Evolutionary conservation across 352 stramenopile species (phyloP), one percentile per base, ranked within the genome.

Genomic region (Phytophthora pluvialis): DNA sequence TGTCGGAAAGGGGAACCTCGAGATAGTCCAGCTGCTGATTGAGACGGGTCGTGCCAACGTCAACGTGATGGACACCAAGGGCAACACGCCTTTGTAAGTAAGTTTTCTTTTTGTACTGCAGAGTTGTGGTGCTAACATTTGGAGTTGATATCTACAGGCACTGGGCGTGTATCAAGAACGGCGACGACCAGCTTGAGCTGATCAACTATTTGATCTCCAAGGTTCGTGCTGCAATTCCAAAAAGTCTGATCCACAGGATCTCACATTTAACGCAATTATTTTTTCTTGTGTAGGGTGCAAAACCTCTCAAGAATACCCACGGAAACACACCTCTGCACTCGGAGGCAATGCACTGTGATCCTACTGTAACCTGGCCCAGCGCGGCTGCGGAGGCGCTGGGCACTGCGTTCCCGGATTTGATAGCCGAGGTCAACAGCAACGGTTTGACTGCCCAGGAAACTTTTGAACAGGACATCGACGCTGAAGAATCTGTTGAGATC

Each of bases 321-420:
- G 83, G 81, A 33, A 89, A 88, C 62, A 86, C 79, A 1, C 81
- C 86, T 15, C 49, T 94, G 57, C 86, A 92, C 54, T 81, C 83
- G 5, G 83, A 94, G 57, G 83, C 83, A n/a, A 86, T 90, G 73
- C 86, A 91, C 45, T 90, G 83, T 53, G 81, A 92, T 13, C 53
- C 76, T 3, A 78, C 62, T 38, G 56, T 70, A 11, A 70, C 71
- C 18, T 93, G 85, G 83, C 85, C 85, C 0, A 90, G 73, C 4
- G 61, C 67, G 3, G 80, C 78, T 16, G 82, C 79, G 10, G 61
- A 80, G 1, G 58, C 60, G 2, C 56, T 93, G 21, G 61, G 64
- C 2, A 72, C 67, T 48, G 80, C 77, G 6, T 93, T 90, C 49
- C 79, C 82, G 3, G 69, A 90, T 53, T 67, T 90, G 26, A 73